Evolutionary conservation across 2,329 filamentous ascomycete genomes (phyloP), one percentile per base, ranked within the genome.

Genomic region (Fusarium abutilonis): DNA sequence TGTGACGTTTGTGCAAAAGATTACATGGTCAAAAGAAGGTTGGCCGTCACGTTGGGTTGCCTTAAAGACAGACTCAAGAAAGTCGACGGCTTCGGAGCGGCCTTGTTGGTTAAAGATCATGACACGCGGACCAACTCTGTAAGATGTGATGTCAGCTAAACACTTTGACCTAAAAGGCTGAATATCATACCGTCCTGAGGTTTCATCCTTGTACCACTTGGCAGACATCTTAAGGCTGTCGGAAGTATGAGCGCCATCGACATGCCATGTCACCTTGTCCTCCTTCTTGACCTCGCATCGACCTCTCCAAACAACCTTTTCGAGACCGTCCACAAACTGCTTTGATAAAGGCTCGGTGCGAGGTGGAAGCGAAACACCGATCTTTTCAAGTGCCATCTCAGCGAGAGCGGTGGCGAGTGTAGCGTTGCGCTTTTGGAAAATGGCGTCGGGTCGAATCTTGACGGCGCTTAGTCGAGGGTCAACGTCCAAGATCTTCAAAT

Each of bases 211-310:
- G 71, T 97, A 98, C 93, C 93, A 97, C 60, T 85, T 84, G 1
- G 89, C 89, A 5, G 92, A 92, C 64, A 92, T 84, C 63, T 89
- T 86, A 51, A 99, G 89, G 73, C 93, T 97, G 72, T 98, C 94
- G 4, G 90, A 82, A 0, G 94, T 99, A 76, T 99, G 95, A 3
- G 93, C 95, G 9, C 95, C 93, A 72, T 99, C 95, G 17, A 99
- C 85, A 71, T 93, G 90, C 93, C 94, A 99, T 14, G 82, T 82
- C 6, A 96, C 79, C 3, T 72, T 70, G 3, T 79, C 80, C 59
- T 86, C 83, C 4, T 75, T 66, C 68, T 83, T 86, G 36, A 82
- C 77, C 64, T 89, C 86, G 72, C 93, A 97, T 41, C 95, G 84
- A 4, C 94, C 95, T 36, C 92, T 85, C 79, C 93, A 90, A 3